These are phyloP conservation scores for Nepenthes mirabilis DNA, from an alignment of 148 eudicot species.

Conservation along the genomic window DNA sequence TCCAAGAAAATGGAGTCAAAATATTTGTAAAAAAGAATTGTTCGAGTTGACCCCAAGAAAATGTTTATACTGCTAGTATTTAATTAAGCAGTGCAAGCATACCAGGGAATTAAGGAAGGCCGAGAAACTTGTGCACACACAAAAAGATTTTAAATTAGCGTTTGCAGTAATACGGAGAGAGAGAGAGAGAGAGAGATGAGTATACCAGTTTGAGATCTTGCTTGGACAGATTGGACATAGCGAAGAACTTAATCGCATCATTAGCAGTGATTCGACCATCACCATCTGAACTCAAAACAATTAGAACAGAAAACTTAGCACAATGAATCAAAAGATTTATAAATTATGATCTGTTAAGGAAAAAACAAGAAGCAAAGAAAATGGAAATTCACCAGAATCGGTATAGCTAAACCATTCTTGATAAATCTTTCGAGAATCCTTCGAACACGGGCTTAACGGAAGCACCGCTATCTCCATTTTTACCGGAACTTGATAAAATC, in stretches of 20 bases:
- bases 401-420: constrained; percentile 64
- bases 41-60: no score
- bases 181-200: neutral
- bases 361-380: neutral
- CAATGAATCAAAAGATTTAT: neutral
- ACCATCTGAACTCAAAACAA: constrained; percentile 28
- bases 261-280: constrained; percentile 64
- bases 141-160: no score
- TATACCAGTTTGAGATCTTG: constrained; percentile 70
- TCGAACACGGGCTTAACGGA: constrained; percentile 19
- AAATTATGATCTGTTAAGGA: neutral
- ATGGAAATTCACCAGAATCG: constrained; percentile 39
- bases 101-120: no score
- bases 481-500: neutral
- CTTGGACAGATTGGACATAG: constrained; percentile 52
- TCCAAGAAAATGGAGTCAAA: no score
- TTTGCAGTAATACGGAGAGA: neutral
- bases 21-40: no score
- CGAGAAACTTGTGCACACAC: no score
- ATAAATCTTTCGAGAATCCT: constrained; percentile 56
- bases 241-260: constrained; percentile 59
- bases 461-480: neutral
- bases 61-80: no score
- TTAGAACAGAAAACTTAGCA: no score
- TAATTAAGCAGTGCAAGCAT: no score